Percentiles rank a stretch among this genome's conserved stretches.
These are phyloP conservation scores for Mycena indigotica DNA, from an alignment of 768 basidiomycete genomes.

Conservation along the genomic window DNA sequence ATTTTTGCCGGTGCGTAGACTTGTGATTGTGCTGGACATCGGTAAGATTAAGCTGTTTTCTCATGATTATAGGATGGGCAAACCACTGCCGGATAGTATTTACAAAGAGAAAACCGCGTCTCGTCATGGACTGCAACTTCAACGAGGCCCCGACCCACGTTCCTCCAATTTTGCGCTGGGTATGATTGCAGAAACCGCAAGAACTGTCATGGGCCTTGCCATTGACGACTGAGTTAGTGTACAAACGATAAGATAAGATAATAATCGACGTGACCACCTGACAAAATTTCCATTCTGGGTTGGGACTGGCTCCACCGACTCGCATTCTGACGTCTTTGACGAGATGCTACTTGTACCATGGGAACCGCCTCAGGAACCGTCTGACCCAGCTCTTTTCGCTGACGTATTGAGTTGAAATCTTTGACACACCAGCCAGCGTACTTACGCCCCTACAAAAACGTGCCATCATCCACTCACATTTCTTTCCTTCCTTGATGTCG, in stretches of 20 bases:
- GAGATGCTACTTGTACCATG: background rate
- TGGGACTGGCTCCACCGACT: background rate
- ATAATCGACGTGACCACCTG: too few relatives aligned
- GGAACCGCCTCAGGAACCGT: background rate
- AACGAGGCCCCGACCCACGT: constrained; percentile 36
- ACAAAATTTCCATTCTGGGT: background rate
- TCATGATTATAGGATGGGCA: constrained; percentile 33
- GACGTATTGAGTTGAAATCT: background rate
- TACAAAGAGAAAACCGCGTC: constrained; percentile 31
- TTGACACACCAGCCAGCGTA: too few relatives aligned
- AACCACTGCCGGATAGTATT: constrained; percentile 33
- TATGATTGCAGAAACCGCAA: constrained; percentile 21
- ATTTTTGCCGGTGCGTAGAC: constrained; percentile 37
- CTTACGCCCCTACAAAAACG: background rate
- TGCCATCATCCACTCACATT: background rate
- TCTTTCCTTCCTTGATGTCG: background rate
- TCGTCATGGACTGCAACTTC: constrained; percentile 34
- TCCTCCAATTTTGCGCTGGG: constrained; percentile 30
- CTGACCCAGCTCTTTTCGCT: background rate
- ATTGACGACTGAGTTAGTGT: constrained; percentile 19
- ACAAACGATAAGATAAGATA: too few relatives aligned
- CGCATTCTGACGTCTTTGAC: background rate
- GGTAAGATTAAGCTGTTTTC: background rate
- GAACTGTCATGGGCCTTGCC: constrained; percentile 30
- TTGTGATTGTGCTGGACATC: background rate